A percentile compares a stretch with the other conserved stretches of the same genome.
phyloP scores from a whole-genome alignment of 805 yeast species.

The Kazachstania martiniae region DNA sequence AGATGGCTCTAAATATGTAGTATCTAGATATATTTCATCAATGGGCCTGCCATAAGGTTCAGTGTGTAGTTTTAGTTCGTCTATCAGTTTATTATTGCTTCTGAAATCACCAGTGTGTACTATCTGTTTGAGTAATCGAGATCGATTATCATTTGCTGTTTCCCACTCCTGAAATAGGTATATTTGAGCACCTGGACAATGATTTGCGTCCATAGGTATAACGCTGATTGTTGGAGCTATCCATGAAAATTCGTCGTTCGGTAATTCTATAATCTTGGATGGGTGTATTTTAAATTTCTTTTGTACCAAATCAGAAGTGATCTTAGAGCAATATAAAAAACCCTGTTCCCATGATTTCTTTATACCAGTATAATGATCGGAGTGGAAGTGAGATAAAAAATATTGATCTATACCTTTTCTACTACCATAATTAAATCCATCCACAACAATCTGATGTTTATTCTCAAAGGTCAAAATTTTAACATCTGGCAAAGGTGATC shows the following conservation, averaged over 20 bases:
- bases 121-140: slow-evolving; percentile 10
- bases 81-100: slow-evolving; percentile 44
- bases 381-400: slow-evolving; percentile 75
- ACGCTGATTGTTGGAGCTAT: slow-evolving; percentile 41
- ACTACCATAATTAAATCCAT: slow-evolving; percentile 42
- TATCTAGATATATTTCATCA: slow-evolving; percentile 71
- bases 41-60: slow-evolving; percentile 20
- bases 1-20: slow-evolving; percentile 72
- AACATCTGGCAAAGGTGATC: slow-evolving; percentile 38
- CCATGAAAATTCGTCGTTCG: slow-evolving; percentile 32
- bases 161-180: slow-evolving; percentile 50
- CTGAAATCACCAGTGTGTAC: slow-evolving; percentile 94
- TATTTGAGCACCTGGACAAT: slow-evolving; percentile 91
- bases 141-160: slow-evolving; percentile 2
- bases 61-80: slow-evolving; percentile 6
- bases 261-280: slow-evolving; percentile 31
- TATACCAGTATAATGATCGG: slow-evolving; percentile 90
- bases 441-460: slow-evolving; percentile 40
- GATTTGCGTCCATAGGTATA: slow-evolving; percentile 73
- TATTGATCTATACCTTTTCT: slow-evolving; percentile 39
- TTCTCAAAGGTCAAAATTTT: slow-evolving; percentile 39
- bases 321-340: slow-evolving; percentile 57
- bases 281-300: slow-evolving; percentile 41
- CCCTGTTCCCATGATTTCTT: slow-evolving; percentile 68
- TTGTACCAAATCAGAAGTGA: slow-evolving; percentile 50